Evolutionary conservation across 495 filamentous ascomycete species (phyloP), one percentile per base, ranked within the genome.

Genomic region (Amniculicola lignicola): DNA sequence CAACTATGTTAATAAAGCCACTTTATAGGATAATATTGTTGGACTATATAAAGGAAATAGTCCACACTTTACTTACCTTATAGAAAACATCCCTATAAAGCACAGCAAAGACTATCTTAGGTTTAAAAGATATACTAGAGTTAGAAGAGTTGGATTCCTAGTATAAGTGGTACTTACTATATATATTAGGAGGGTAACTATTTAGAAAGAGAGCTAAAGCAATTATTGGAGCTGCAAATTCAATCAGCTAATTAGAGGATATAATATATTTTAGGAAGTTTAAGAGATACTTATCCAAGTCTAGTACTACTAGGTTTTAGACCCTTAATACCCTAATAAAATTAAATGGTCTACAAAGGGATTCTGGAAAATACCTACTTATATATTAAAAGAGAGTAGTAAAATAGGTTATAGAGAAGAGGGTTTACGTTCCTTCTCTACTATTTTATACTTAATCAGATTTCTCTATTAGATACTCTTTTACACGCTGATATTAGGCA

Each of bases 361-460:
- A 48, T n/a, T 43, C 21, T 29, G 25, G 22, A 41, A 65, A 65
- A 16, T 67, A 46, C 37, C 54, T 37, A 19, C 37, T 49, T 50
- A 51, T 53, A 33, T 49, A 47, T 40, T 51, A 31, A 21, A 65
- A 55, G 49, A 67, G 44, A 6, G 55, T 27, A 19, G 44, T 28
- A 45, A 67, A 61, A 58, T 67, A 47, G 16, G 16, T 23, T 27
- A 46, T 27, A 25, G 48, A 59, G 41, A 65, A 67, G 6, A 59
- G 49, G n/a, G 23, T 59, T 36, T 54, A 31, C 15, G 19, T 31
- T 5, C 21, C 23, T 23, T 61, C 25, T 52, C 39, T 62, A 33
- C 19, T 42, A 16, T 18, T 24, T 37, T 61, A 46, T 16, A 67
- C 54, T 46, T 50, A 48, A 27, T 40, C 35, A 51, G 43, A 49